Evolutionary conservation across 805 yeast genomes (phyloP).

Genomic region (Cyberlindnera lachancei): DNA sequence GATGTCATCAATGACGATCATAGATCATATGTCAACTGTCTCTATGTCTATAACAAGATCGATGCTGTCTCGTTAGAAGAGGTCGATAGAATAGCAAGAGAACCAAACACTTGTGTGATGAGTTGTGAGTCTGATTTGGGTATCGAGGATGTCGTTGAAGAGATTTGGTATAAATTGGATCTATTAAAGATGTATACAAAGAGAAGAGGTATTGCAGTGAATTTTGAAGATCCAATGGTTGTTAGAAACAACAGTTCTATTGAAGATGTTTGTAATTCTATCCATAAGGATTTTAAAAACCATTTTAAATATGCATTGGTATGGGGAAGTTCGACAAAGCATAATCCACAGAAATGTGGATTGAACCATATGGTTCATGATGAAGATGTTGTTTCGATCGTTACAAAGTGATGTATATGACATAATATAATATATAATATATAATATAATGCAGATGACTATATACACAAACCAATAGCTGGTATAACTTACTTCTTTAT

Average conservation of each 20-base stretch:
- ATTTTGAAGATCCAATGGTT: constrained; percentile 84
- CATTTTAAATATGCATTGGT: constrained; percentile 91
- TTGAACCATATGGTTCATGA: constrained; percentile 75
- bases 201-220: constrained; percentile 75
- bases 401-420: constrained; percentile 66
- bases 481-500: no score
- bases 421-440: no score
- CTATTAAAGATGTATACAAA: constrained; percentile 82
- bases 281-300: constrained; percentile 87
- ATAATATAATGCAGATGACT: no score
- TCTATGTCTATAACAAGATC: constrained; percentile 90
- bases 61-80: constrained; percentile 95
- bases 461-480: no score
- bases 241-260: constrained; percentile 74
- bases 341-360: constrained; percentile 96
- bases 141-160: constrained; percentile 78
- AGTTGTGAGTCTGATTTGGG: constrained; percentile 88
- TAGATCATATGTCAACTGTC: constrained; percentile 82
- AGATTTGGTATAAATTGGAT: constrained; percentile 85
- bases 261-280: constrained; percentile 83
- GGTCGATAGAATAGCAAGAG: constrained; percentile 84
- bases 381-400: constrained; percentile 90
- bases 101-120: constrained; percentile 89
- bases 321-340: constrained; percentile 95
- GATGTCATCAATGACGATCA: constrained; percentile 86